phyloP scores from a whole-genome alignment of 2,329 filamentous ascomycete genomes.

The Pseudogymnoascus sp. region DNA sequence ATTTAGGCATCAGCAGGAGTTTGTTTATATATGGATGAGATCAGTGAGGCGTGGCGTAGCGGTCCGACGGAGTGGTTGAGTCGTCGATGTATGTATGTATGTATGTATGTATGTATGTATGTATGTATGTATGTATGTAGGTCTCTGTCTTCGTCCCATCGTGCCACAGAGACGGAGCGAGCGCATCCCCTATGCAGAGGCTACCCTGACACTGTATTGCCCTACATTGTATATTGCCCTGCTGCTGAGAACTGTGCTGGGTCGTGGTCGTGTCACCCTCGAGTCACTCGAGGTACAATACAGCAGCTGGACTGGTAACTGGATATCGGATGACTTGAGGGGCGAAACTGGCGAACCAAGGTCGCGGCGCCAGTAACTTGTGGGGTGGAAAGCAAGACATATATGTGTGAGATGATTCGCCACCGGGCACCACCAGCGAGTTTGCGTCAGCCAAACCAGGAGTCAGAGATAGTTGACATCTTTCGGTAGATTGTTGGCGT shows the following conservation, averaged over 20 bases:
- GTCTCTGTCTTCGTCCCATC: background rate
- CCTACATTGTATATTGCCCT: background rate
- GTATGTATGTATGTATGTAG: background rate
- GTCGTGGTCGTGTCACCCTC: background rate
- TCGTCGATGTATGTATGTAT: background rate
- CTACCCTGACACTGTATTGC: background rate
- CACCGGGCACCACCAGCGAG: background rate
- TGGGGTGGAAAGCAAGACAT: background rate
- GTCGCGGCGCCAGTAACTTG: background rate
- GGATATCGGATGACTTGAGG: background rate
- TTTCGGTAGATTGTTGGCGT: background rate
- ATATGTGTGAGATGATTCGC: background rate
- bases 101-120: background rate
- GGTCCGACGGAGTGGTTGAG: background rate
- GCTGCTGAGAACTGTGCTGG: background rate
- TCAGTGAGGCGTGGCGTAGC: background rate
- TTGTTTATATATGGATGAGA: background rate
- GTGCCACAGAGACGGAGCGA: background rate
- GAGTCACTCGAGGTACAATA: background rate
- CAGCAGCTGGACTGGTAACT: background rate
- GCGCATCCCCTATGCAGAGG: background rate
- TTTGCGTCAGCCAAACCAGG: background rate
- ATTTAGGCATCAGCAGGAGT: background rate
- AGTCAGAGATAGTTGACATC: background rate
- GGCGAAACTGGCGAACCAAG: background rate